These are phyloP conservation scores for Candida nitratophila DNA, from an alignment of 805 yeast genomes.

Conservation along the genomic window DNA sequence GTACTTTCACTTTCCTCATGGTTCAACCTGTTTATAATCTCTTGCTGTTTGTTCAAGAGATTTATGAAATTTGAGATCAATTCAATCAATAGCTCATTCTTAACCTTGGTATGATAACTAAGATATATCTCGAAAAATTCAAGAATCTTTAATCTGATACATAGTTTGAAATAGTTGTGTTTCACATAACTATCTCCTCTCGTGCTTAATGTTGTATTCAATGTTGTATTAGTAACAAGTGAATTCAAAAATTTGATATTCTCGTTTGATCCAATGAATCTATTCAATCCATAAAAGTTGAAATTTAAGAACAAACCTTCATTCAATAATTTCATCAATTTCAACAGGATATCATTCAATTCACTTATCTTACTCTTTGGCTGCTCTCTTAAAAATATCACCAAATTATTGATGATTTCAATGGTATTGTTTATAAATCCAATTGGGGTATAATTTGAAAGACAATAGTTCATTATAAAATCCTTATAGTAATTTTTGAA, in stretches of 20 bases:
- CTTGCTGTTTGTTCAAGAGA: constrained; percentile 43
- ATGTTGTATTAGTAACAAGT: constrained; percentile 28
- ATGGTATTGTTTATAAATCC: constrained; percentile 44
- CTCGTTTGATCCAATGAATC: constrained; percentile 44
- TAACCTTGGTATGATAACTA: constrained; percentile 19
- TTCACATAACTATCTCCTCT: constrained; percentile 4
- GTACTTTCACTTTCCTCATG: constrained; percentile 33
- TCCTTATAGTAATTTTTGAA: constrained; percentile 28
- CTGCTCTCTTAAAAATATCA: constrained; percentile 14
- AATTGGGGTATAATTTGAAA: constrained; percentile 47
- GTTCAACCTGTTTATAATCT: constrained; percentile 26
- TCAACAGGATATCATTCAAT: constrained; percentile 14
- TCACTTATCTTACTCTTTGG: constrained; percentile 8
- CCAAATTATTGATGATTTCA: constrained; percentile 43
- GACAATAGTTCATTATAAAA: constrained; percentile 29
- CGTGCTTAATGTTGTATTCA: not conserved
- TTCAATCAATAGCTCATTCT: constrained; percentile 20
- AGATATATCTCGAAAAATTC: constrained; percentile 40
- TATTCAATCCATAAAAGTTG: constrained; percentile 46
- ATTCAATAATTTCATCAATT: constrained; percentile 19
- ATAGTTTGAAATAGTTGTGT: constrained; percentile 38
- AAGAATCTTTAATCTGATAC: constrained; percentile 38
- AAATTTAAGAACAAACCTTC: constrained; percentile 38
- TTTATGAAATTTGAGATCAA: constrained; percentile 34
- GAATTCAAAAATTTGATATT: constrained; percentile 36